Evolutionary conservation across 2,329 filamentous ascomycete genomes (phyloP), one percentile per base, ranked within the genome.

Genomic region (Trichoderma brevicompactum): DNA sequence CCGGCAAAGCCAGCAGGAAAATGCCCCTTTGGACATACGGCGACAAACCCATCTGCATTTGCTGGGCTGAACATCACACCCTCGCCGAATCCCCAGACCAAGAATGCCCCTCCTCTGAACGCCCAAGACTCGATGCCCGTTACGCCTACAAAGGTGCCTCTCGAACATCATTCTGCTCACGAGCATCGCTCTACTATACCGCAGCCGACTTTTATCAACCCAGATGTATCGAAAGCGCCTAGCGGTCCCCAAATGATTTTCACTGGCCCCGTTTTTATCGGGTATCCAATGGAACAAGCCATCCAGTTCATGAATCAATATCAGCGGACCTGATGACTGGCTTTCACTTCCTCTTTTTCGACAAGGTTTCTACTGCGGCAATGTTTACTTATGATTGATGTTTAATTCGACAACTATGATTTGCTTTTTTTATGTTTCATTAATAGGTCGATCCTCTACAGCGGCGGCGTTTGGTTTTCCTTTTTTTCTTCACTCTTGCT

Each of bases 231-330:
- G 54, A 76, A 79, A 69, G 72, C 72, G 61, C 70, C 69, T 6
- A 67, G 68, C 44, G 74, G 71, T 9, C 86, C 91, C 9, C 89
- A 90, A 71, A 90, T 97, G 85, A 82, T 96, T 0, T 97, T 97
- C 74, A 96, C 92, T 8, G 94, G 94, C 0, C 94, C 94, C 0
- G 93, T 97, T 0, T 97, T 97, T 73, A 92, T 98, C 71, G 94
- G 94, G 0, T 97, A 97, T 73, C 88, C 90, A 9, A 85, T 92
- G 67, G 92, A 96, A 66, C 89, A 96, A 74, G 91, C 92, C n/a
- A 85, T 92, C 28, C 83, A 86, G 63, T 84, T 96, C 59, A 85
- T 96, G 81, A 88, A 90, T 70, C 82, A 87, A 64, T 84, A 82
- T 66, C 82, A 74, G 71, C 71, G 71, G 63, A 69, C 64, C 55